phyloP scores from a whole-genome alignment of 495 filamentous ascomycete genomes.

The Daldinia childiae region DNA sequence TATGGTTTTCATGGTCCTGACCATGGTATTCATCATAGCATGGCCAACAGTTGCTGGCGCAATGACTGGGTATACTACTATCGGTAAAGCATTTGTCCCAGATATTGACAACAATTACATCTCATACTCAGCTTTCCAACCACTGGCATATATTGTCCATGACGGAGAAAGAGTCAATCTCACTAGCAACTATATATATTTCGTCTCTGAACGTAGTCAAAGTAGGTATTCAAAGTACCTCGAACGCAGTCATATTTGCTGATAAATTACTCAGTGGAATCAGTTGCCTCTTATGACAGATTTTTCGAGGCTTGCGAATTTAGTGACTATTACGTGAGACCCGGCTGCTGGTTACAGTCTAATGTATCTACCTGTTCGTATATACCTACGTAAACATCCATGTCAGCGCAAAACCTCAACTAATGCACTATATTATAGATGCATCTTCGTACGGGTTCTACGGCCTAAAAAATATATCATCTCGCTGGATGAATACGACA shows the following conservation, averaged over 20 bases:
- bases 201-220: background rate
- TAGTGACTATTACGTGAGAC: background rate
- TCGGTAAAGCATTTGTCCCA: slow-evolving; percentile 26
- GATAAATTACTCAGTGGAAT: background rate
- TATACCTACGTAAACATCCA: background rate
- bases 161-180: slow-evolving; percentile 38
- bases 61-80: slow-evolving; percentile 47
- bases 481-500: slow-evolving; percentile 4
- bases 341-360: background rate
- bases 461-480: slow-evolving; percentile 9
- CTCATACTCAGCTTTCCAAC: slow-evolving; percentile 12
- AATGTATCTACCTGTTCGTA: slow-evolving; percentile 25
- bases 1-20: slow-evolving; percentile 25
- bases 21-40: slow-evolving; percentile 37
- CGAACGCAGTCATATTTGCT: background rate
- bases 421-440: slow-evolving; percentile 1
- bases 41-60: slow-evolving; percentile 47
- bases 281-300: no score
- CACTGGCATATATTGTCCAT: slow-evolving; percentile 28
- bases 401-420: background rate
- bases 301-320: background rate
- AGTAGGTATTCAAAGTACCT: background rate
- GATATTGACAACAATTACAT: slow-evolving; percentile 30
- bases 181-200: slow-evolving; percentile 7
- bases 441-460: slow-evolving; percentile 12